Base-by-base conservation (phyloP, 2,329 filamentous ascomycete species). In the Colletotrichum sidae region DNA sequence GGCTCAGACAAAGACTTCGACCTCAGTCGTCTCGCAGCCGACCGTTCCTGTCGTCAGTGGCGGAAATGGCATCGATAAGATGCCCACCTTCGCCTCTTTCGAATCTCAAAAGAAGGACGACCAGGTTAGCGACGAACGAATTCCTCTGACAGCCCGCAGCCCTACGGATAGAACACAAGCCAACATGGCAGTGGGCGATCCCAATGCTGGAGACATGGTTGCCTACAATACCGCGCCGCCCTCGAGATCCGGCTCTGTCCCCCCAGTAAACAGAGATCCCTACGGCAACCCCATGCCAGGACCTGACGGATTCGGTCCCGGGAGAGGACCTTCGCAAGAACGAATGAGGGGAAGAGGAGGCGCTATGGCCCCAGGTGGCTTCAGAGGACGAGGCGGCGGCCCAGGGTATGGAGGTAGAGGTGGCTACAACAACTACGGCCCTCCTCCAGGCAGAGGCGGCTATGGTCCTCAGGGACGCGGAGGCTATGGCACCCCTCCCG, bases 61-160 rank as follows among this genome's bases (percentile, higher is more conserved):
- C 49, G 82, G 83, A 45, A 84, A 87, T 39, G 84, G 79, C 6
- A 79, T 83, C 10, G 83, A 86, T 67, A 82, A 80, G 51, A 69
- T 86, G 10, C 83, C 86, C 1, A 71, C 80, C 4, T 89, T 91
- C 75, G 86, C 89, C 4, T 83, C 90, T 0, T 94, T 88, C 69
- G 91, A 93, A 69, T 87, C 87, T 69, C 87, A 90, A 68, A 86
- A 86, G 72, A 86, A 85, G 70, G 85, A 89, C 38, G 86, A 87
- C 60, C 81, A 81, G 62, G 83, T 82, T 68, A 89, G 86, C 72
- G 92, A 94, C 69, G 92, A 94, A 74, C 86, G 86, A 60, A 86
- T 91, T 13, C 92, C 92, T 1, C 79, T 94, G 64, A 94, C 92
- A 15, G 82, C 86, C 8, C 82, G 85, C 55, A 89, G 88, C 59